phyloP scores from a whole-genome alignment of 805 yeast species.

The Saccharomyces paradoxus region DNA sequence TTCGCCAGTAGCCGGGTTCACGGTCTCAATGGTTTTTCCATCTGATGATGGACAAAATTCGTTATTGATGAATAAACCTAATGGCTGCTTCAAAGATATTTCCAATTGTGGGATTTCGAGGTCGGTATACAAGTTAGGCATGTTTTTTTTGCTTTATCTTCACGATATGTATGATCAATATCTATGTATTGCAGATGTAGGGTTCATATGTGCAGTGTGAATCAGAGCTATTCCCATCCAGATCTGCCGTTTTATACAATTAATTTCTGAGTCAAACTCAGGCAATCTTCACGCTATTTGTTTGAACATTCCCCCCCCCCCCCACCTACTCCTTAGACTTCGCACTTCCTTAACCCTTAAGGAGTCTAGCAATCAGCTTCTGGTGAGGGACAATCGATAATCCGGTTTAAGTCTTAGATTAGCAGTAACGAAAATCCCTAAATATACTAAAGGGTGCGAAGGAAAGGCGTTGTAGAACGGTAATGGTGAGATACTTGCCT shows the following conservation, averaged over 20 bases:
- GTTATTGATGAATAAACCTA: slow-evolving; percentile 57
- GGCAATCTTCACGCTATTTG: not conserved
- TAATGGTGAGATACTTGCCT: not conserved
- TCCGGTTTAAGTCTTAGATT: not conserved
- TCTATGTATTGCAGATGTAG: not conserved
- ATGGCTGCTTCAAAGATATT: slow-evolving; percentile 42
- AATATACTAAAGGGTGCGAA: not conserved
- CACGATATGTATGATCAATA: no score
- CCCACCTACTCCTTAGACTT: not conserved
- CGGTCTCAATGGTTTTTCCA: slow-evolving; percentile 35
- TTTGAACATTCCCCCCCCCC: not conserved
- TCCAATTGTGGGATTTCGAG: slow-evolving; percentile 13
- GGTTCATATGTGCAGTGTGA: not conserved
- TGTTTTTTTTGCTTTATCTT: not conserved
- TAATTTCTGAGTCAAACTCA: not conserved
- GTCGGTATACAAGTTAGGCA: not conserved
- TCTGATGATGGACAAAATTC: slow-evolving; percentile 37
- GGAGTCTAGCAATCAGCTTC: not conserved
- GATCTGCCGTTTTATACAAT: not conserved
- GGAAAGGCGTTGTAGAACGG: not conserved
- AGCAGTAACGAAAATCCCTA: not conserved
- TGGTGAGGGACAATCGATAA: not conserved
- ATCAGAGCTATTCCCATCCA: not conserved
- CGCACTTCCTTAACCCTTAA: not conserved
- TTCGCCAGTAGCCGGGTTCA: slow-evolving; percentile 45